A percentile compares a stretch with the other conserved stretches of the same genome.
phyloP scores from a whole-genome alignment of 192 early-diverging fungal genomes.

The Coemansia sp. region DNA sequence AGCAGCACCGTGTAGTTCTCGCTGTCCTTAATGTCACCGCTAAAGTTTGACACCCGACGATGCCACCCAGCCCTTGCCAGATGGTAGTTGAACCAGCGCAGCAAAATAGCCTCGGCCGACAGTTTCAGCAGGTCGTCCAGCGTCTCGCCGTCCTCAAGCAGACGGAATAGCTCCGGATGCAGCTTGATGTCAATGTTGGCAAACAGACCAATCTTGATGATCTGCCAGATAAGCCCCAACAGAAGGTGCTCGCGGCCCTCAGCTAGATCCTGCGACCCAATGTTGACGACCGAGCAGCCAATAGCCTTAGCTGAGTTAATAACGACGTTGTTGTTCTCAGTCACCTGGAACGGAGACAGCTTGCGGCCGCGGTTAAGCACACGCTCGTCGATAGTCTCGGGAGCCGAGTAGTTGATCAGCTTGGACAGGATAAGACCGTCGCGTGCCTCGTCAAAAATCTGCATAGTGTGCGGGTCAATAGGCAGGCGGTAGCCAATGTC shows the following conservation, averaged over 20 bases:
- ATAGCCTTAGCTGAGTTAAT: conserved; percentile 99
- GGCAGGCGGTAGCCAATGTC: conserved; percentile 86
- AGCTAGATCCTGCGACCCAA: conserved; percentile 94
- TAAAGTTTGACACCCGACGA: conserved; percentile 86
- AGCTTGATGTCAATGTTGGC: conserved; percentile 97
- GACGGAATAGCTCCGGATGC: conserved; percentile 95
- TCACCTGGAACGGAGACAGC: conserved; percentile 93
- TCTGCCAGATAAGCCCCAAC: conserved; percentile 97
- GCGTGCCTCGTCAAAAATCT: conserved; percentile 93
- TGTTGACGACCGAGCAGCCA: conserved; percentile 97
- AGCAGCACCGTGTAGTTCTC: conserved; percentile 94
- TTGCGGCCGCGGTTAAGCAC: conserved; percentile 89
- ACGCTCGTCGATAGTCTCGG: conserved; percentile 98
- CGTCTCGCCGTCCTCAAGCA: conserved; percentile 89
- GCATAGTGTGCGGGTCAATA: conserved; percentile 91
- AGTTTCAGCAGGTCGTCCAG: conserved; percentile 92
- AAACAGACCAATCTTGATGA: conserved; percentile 96
- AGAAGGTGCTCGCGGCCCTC: conserved; percentile 96
- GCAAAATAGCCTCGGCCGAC: conserved; percentile 93
- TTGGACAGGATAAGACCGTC: conserved; percentile 94
- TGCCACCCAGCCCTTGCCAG: conserved; percentile 88
- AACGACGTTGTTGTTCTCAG: conserved; percentile 99
- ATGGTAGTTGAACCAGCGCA: conserved; percentile 99
- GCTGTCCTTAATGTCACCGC: conserved; percentile 88
- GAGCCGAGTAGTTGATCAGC: conserved; percentile 96